Evolutionary conservation across 768 basidiomycete genomes (phyloP).

Genomic region (Phaeotremella skinneri): DNA sequence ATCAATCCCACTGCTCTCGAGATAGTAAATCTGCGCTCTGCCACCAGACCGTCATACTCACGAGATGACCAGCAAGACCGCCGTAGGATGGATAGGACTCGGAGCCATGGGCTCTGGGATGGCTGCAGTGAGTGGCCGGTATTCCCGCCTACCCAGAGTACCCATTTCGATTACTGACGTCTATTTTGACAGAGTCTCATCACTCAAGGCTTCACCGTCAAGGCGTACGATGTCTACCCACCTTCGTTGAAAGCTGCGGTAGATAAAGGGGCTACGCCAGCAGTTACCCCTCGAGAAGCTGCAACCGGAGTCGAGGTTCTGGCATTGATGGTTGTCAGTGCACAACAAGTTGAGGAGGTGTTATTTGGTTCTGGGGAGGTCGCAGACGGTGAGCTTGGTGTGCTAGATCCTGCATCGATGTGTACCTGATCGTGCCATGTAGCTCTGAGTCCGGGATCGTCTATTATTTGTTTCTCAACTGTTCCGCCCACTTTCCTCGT

Average conservation of each 20-base stretch:
- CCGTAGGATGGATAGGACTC: slow-evolving; percentile 41
- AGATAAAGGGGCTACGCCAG: slow-evolving; percentile 26
- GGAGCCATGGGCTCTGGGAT: slow-evolving; percentile 47
- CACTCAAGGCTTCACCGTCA: slow-evolving; percentile 32
- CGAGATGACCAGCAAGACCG: slow-evolving; percentile 10
- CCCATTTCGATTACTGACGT: not conserved
- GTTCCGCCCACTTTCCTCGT: slow-evolving; percentile 38
- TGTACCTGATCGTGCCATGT: not conserved
- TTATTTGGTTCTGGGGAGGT: slow-evolving; percentile 31
- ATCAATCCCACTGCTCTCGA: not conserved
- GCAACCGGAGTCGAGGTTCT: slow-evolving; percentile 36
- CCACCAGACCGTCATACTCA: not conserved
- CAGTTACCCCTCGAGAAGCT: slow-evolving; percentile 25
- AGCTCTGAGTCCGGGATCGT: slow-evolving; percentile 33
- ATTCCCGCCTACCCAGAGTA: not conserved
- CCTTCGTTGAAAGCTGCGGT: slow-evolving; percentile 45
- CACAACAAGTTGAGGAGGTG: slow-evolving; percentile 39
- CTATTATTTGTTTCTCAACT: slow-evolving; percentile 46
- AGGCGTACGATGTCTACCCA: slow-evolving; percentile 45
- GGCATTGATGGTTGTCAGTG: slow-evolving; percentile 47
- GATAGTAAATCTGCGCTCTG: not conserved
- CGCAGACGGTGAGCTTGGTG: slow-evolving; percentile 31
- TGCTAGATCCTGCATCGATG: not conserved
- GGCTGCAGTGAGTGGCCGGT: slow-evolving; percentile 28
- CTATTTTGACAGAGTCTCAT: slow-evolving; percentile 22